These are phyloP conservation scores for Pezicula carpinea DNA, from an alignment of 2,329 filamentous ascomycete species.

Conservation along the genomic window DNA sequence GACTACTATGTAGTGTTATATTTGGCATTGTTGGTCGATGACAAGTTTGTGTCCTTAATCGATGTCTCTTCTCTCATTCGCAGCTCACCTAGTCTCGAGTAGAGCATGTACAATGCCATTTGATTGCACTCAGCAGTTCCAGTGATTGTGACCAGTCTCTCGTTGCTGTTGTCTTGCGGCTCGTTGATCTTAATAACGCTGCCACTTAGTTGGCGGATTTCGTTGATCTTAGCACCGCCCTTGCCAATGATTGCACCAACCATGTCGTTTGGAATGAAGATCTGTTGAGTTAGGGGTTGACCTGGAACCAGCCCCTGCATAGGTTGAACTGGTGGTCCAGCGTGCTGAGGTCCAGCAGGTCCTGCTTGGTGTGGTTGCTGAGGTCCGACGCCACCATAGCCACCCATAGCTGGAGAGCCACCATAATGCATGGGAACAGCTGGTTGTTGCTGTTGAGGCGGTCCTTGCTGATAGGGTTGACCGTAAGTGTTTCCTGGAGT, in stretches of 20 bases:
- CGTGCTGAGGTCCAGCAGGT: conserved; percentile 57
- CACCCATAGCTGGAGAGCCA: conserved; percentile 50
- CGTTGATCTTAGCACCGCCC: conserved; percentile 98
- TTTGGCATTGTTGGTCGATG: no score
- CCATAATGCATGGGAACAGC: conserved; percentile 74
- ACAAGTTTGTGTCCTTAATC: conserved; percentile 3
- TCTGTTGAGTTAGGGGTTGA: conserved; percentile 91
- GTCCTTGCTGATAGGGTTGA: conserved; percentile 50
- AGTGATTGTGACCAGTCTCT: conserved; percentile 93
- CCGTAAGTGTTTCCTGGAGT: conserved; percentile 72
- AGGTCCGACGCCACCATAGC: conserved; percentile 75
- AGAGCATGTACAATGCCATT: conserved; percentile 99
- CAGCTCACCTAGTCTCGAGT: conserved; percentile 82
- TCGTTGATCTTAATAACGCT: conserved; percentile 99
- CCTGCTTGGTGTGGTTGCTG: conserved; percentile 68
- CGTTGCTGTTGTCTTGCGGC: conserved; percentile 97
- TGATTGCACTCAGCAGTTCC: conserved; percentile 98
- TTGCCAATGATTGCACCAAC: conserved; percentile 99
- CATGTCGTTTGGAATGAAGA: conserved; percentile 99
- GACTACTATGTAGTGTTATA: no score
- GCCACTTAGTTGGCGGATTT: conserved; percentile 93
- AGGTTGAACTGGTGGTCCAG: conserved; percentile 69
- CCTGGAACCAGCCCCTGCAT: conserved; percentile 72
- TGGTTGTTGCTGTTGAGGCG: conserved; percentile 50
- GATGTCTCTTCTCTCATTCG: background rate